A percentile compares a stretch with the other conserved stretches of the same genome.
phyloP scores from a whole-genome alignment of 202 grass and related monocot species.

The Saccharum hybrid region DNA sequence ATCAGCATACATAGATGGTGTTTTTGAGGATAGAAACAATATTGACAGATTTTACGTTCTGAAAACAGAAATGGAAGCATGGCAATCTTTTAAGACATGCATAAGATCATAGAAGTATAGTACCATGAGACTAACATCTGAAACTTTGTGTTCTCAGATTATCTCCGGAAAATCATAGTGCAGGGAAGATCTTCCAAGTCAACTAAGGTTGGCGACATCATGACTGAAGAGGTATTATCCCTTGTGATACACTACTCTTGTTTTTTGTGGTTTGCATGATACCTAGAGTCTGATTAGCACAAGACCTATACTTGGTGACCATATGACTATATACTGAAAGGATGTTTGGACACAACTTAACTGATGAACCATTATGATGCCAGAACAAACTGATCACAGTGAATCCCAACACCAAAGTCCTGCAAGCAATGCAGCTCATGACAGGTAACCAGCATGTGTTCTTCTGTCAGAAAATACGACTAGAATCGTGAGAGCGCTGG shows the following conservation, averaged over 20 bases:
- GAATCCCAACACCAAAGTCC: constrained; percentile 74
- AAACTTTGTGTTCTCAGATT: constrained; percentile 61
- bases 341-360: background rate
- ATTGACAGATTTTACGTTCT: background rate
- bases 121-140: constrained; percentile 10
- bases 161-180: constrained; percentile 98
- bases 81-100: background rate
- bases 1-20: background rate
- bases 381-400: constrained; percentile 97
- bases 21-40: background rate
- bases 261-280: background rate
- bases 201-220: constrained; percentile 98
- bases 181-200: constrained; percentile 98
- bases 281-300: constrained; percentile 14
- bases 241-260: background rate
- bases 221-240: constrained; percentile 90
- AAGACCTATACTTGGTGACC: constrained; percentile 8
- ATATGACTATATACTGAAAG: constrained; percentile 27
- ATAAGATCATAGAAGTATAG: background rate
- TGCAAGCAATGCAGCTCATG: constrained; percentile 99
- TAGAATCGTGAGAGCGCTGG: background rate
- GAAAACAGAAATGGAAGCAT: background rate
- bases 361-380: constrained; percentile 34
- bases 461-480: background rate
- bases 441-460: constrained; percentile 63